These are phyloP conservation scores for Chimonanthus salicifolius DNA, from an alignment of 164 flowering plant genomes.

Conservation along the genomic window DNA sequence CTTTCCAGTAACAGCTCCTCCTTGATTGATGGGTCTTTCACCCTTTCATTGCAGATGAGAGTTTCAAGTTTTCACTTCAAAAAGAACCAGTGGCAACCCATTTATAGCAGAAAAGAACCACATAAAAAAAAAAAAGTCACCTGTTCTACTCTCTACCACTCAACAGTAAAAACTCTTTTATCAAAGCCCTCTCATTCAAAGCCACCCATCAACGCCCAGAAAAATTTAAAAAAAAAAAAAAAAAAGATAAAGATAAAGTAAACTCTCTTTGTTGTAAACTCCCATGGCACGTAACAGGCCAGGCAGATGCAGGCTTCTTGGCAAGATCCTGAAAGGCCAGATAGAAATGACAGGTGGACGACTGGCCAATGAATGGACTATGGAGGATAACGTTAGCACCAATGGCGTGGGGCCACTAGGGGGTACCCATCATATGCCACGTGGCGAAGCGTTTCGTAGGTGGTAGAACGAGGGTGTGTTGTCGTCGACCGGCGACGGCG, in stretches of 20 bases:
- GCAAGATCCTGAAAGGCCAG: too few relatives aligned
- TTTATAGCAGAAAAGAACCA: not conserved
- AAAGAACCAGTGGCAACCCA: not conserved
- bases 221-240: too few relatives aligned
- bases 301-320: too few relatives aligned
- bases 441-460: not conserved
- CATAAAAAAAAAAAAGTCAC: too few relatives aligned
- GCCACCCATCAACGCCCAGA: not conserved
- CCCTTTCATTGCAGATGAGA: not conserved
- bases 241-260: too few relatives aligned
- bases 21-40: too few relatives aligned
- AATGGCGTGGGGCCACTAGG: not conserved
- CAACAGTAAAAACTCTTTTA: not conserved
- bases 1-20: not conserved
- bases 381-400: not conserved
- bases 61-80: too few relatives aligned
- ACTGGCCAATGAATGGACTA: not conserved
- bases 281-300: not conserved
- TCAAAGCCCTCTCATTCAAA: not conserved
- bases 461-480: not conserved
- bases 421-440: not conserved
- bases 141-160: not conserved
- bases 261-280: not conserved
- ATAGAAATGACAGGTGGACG: too few relatives aligned
- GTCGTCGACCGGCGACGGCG: not conserved